Percentiles rank a stretch among this genome's conserved stretches.
phyloP scores from a whole-genome alignment of 192 early-diverging fungal genomes.

The Geranomyces michiganensis region DNA sequence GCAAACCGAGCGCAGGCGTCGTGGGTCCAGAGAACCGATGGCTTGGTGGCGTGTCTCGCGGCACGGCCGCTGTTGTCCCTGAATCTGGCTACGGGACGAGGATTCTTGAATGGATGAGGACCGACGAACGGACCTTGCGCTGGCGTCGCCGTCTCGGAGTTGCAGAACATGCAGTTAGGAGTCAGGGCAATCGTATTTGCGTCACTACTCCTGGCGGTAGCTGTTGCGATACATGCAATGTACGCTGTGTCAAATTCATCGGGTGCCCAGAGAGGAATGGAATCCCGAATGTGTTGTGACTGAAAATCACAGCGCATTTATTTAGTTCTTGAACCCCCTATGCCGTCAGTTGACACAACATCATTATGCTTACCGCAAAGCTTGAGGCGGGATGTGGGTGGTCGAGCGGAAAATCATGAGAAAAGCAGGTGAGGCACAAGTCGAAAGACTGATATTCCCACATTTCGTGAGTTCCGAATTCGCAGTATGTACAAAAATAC shows the following conservation, averaged over 20 bases:
- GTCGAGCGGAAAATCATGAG: constrained; percentile 34
- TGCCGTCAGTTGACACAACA: no score
- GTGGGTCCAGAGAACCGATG: constrained; percentile 80
- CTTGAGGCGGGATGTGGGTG: constrained; percentile 78
- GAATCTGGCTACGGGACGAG: background rate
- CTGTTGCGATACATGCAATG: background rate
- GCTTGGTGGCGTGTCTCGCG: constrained; percentile 19
- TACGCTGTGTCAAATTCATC: constrained; percentile 51
- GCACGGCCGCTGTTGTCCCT: background rate
- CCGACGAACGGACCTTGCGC: constrained; percentile 53
- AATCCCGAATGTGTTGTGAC: no score
- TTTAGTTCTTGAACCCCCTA: no score
- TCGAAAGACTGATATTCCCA: constrained; percentile 73
- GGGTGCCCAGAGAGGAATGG: constrained; percentile 35
- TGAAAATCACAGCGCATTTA: no score
- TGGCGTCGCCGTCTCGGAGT: constrained; percentile 48
- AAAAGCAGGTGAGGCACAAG: constrained; percentile 56
- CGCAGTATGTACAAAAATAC: constrained; percentile 86
- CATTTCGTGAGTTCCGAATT: constrained; percentile 61
- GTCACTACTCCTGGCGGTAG: background rate
- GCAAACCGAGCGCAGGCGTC: constrained; percentile 80
- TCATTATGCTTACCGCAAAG: constrained; percentile 72
- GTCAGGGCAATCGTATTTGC: background rate
- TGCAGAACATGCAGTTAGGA: constrained; percentile 40
- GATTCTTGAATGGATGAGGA: constrained; percentile 22